Conservation (phyloP, 1,139 yeast genomes). For the Saccharomycopsis hybrid region DNA sequence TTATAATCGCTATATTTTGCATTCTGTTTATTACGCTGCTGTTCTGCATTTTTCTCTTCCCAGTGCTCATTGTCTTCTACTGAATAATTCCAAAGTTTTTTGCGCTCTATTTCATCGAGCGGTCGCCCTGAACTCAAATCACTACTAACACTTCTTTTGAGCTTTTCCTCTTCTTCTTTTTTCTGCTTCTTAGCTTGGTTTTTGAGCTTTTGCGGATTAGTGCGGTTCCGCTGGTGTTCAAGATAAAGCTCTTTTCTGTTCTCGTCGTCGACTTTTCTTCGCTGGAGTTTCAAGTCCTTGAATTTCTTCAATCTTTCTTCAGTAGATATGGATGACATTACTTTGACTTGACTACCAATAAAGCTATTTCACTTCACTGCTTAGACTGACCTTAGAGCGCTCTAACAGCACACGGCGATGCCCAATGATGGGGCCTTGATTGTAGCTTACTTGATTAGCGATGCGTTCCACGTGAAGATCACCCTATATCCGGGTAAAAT, state of each 20-base stretch:
- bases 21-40: constrained; percentile 23
- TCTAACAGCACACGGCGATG: too few relatives aligned
- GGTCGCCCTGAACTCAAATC: constrained; percentile 23
- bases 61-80: constrained; percentile 56
- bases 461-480: too few relatives aligned
- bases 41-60: constrained; percentile 35
- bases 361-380: too few relatives aligned
- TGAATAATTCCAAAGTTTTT: constrained; percentile 47
- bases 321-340: neutral
- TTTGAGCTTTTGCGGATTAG: constrained; percentile 26
- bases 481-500: too few relatives aligned
- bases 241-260: constrained; percentile 33
- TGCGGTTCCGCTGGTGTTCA: constrained; percentile 30
- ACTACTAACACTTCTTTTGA: too few relatives aligned
- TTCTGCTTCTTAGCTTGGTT: constrained; percentile 28
- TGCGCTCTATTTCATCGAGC: constrained; percentile 34
- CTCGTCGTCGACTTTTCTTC: constrained; percentile 27
- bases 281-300: constrained; percentile 21
- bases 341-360: too few relatives aligned
- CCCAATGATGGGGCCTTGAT: too few relatives aligned
- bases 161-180: constrained; percentile 33
- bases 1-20: constrained; percentile 36
- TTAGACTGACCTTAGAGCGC: too few relatives aligned
- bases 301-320: constrained; percentile 17
- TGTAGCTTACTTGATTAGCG: too few relatives aligned